Evolutionary conservation across 2,329 filamentous ascomycete genomes (phyloP).

Genomic region (Paraphoma sp.): DNA sequence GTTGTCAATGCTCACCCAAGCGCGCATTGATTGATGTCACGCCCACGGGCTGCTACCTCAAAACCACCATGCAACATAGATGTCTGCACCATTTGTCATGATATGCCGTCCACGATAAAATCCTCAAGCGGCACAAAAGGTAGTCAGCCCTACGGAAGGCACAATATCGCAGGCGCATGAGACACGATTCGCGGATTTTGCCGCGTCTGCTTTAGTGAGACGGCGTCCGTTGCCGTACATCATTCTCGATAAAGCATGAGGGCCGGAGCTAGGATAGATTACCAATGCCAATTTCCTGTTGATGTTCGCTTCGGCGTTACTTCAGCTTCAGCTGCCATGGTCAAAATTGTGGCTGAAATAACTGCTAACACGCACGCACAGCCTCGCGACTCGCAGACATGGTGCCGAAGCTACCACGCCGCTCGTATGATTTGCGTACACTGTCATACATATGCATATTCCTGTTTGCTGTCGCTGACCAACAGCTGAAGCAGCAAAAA

Average conservation of each 20-base stretch:
- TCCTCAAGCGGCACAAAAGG: no score
- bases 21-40: not conserved
- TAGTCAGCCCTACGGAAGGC: no score
- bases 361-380: not conserved
- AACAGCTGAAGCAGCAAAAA: not conserved
- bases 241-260: not conserved
- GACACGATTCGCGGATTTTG: no score
- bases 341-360: not conserved
- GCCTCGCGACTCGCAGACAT: slow-evolving; percentile 4
- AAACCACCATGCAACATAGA: not conserved
- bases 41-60: not conserved
- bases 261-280: not conserved
- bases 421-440: not conserved
- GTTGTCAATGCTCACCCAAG: not conserved
- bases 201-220: not conserved
- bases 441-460: not conserved
- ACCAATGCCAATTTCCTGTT: not conserved
- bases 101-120: no score
- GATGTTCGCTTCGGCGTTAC: not conserved
- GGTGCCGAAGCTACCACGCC: slow-evolving; percentile 10
- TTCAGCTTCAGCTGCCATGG: not conserved
- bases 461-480: not conserved
- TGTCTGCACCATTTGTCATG: not conserved
- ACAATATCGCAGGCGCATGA: no score
- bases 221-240: not conserved